phyloP scores from a whole-genome alignment of 306 rosid species.

The Corylus heterophylla region DNA sequence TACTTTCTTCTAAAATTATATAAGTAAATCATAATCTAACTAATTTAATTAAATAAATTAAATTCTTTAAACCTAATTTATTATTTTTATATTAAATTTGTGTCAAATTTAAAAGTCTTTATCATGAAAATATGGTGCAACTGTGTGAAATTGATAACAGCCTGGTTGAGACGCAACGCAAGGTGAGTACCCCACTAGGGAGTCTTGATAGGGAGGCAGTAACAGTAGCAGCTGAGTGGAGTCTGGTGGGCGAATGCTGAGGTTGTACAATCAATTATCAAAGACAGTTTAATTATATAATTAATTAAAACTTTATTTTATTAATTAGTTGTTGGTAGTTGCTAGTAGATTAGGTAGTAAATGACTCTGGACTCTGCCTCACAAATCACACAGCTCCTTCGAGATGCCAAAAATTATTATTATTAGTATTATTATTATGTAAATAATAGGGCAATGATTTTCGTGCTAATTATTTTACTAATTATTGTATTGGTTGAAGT shows the following conservation, averaged over 20 bases:
- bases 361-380: not conserved
- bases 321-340: not conserved
- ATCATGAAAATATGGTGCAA: too few species aligned
- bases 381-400: not conserved
- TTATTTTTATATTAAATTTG: too few species aligned
- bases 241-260: not conserved
- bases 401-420: not conserved
- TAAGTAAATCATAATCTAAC: too few species aligned
- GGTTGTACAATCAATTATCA: not conserved
- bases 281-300: not conserved
- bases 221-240: not conserved
- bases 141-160: not conserved
- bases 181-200: not conserved
- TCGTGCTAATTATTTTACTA: not conserved
- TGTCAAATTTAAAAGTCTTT: too few species aligned
- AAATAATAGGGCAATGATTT: not conserved
- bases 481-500: slow-evolving; percentile 23
- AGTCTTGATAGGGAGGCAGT: not conserved
- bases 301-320: not conserved
- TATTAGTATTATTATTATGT: too few species aligned
- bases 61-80: too few species aligned
- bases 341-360: not conserved
- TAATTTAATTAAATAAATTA: too few species aligned
- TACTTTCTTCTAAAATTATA: too few species aligned
- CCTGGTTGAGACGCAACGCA: not conserved